Percentiles rank a stretch among this genome's conserved stretches.
phyloP scores from a whole-genome alignment of 371 early-diverging fungal genomes.

The Mortierella sp. region DNA sequence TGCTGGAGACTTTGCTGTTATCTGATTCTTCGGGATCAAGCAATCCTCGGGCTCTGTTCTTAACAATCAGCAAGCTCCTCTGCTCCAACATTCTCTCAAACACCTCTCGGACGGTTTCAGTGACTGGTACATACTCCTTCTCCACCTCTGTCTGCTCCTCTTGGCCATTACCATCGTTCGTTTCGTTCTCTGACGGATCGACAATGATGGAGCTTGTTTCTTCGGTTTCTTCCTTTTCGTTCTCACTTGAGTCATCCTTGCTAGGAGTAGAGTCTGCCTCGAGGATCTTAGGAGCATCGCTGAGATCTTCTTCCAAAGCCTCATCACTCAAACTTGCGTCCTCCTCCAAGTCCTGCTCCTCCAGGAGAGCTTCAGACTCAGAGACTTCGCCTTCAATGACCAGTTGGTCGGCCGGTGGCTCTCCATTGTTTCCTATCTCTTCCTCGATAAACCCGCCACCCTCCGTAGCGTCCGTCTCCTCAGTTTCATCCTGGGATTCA shows the following conservation, averaged over 20 bases:
- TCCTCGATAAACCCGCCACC: background rate
- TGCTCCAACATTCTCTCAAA: conserved; percentile 56
- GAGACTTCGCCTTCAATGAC: conserved; percentile 33
- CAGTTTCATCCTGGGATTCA: background rate
- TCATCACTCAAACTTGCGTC: conserved; percentile 24
- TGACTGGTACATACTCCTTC: conserved; percentile 25
- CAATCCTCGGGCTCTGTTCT: conserved; percentile 50
- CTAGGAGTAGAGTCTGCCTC: background rate
- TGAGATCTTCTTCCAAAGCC: conserved; percentile 35
- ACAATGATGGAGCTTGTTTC: background rate
- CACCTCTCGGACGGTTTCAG: conserved; percentile 44
- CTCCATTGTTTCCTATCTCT: conserved; percentile 20
- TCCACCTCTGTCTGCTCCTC: background rate
- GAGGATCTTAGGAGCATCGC: conserved; percentile 13
- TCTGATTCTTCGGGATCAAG: conserved; percentile 26
- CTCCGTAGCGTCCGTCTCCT: background rate
- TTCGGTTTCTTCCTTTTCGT: conserved; percentile 4
- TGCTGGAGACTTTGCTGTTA: background rate
- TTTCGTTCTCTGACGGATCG: background rate
- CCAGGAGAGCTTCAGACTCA: conserved; percentile 30
- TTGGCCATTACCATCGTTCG: background rate
- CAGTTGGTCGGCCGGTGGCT: conserved; percentile 4
- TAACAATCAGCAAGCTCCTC: conserved; percentile 43
- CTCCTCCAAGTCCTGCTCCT: conserved; percentile 34
- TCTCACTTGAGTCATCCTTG: background rate